Conservation (phyloP, 83 land plant genomes). For the Thuja plicata region DNA sequence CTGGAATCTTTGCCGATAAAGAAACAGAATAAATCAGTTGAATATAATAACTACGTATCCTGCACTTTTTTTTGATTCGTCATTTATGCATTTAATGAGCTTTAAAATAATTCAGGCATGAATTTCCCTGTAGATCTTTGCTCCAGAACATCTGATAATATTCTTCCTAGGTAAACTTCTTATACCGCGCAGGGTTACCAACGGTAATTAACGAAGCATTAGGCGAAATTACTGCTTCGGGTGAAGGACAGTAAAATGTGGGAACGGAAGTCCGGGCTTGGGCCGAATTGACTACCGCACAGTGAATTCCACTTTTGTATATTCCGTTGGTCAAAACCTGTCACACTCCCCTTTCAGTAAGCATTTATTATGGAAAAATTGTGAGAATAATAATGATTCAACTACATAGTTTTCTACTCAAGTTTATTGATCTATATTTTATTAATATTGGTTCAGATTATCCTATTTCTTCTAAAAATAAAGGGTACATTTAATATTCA, state of each 20-base stretch:
- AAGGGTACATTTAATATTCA: too few relatives aligned
- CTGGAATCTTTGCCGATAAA: too few relatives aligned
- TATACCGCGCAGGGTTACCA: conserved; percentile 14
- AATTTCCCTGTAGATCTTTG: neutral
- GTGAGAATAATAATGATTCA: too few relatives aligned
- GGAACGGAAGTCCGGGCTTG: conserved; percentile 14
- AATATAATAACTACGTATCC: too few relatives aligned
- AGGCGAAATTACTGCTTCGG: conserved; percentile 2
- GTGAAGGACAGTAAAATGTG: conserved; percentile 19
- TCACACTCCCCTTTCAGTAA: neutral
- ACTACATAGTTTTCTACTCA: too few relatives aligned
- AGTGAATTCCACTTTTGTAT: conserved; percentile 28
- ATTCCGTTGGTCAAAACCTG: conserved; percentile 37
- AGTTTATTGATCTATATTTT: too few relatives aligned
- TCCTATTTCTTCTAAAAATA: too few relatives aligned
- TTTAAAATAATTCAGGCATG: neutral
- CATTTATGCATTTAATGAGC: neutral
- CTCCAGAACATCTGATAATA: conserved; percentile 8
- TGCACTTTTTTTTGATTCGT: neutral
- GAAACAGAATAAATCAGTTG: too few relatives aligned
- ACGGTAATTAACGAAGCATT: conserved; percentile 14
- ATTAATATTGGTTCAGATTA: too few relatives aligned
- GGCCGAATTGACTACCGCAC: neutral
- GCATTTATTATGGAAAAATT: too few relatives aligned
- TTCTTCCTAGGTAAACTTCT: conserved; percentile 18